Conservation (phyloP, 352 stramenopile genomes). For the Phytophthora agathidicida region DNA sequence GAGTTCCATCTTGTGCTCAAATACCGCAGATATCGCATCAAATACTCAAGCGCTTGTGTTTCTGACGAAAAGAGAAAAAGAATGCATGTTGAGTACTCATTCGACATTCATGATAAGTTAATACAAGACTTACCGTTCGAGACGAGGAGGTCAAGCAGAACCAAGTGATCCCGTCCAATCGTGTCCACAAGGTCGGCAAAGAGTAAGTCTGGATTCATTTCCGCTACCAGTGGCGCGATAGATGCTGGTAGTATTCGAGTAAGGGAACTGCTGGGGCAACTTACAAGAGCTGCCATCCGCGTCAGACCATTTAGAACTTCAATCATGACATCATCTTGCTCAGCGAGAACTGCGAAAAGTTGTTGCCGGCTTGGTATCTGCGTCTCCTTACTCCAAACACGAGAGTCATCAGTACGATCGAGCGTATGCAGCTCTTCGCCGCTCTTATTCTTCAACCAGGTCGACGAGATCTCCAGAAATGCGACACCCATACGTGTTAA, state of each 20-base stretch:
- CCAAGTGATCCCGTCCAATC: slow-evolving; percentile 62
- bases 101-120: background rate
- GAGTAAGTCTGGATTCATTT: slow-evolving; percentile 61
- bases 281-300: slow-evolving; percentile 18
- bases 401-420: background rate
- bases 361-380: slow-evolving; percentile 35
- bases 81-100: slow-evolving; percentile 1
- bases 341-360: slow-evolving; percentile 58
- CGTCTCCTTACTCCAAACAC: background rate
- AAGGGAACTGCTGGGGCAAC: background rate
- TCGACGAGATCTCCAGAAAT: slow-evolving; percentile 13
- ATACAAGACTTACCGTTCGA: slow-evolving; percentile 56
- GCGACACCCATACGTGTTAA: slow-evolving; percentile 31
- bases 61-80: slow-evolving; percentile 35
- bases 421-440: background rate
- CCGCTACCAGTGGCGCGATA: slow-evolving; percentile 15
- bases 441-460: background rate
- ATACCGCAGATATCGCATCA: slow-evolving; percentile 58
- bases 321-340: slow-evolving; percentile 78
- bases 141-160: slow-evolving; percentile 71
- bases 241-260: slow-evolving; percentile 1
- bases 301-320: slow-evolving; percentile 59
- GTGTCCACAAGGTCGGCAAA: slow-evolving; percentile 58
- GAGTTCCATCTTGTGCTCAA: slow-evolving; percentile 35
- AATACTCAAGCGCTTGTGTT: slow-evolving; percentile 70